Base-by-base conservation (phyloP, 2,329 filamentous ascomycete genomes). In the Pseudogymnoascus pannorum region DNA sequence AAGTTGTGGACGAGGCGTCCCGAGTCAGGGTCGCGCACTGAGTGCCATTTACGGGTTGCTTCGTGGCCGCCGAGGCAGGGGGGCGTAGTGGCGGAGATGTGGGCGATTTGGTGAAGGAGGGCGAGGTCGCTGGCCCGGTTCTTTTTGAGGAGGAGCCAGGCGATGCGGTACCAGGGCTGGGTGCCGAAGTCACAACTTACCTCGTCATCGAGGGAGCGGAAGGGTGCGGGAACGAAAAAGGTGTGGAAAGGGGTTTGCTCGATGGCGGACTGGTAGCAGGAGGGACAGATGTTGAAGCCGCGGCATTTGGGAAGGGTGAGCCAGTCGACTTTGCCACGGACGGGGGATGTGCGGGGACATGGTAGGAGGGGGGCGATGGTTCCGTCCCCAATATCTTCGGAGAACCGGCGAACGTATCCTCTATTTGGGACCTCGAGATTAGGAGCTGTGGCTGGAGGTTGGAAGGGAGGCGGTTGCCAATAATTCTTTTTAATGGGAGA, bases 271-370 rank as follows among this genome's bases (percentile, higher is more conserved):
- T 81, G 79, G 72, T 89, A 91, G 75, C 93, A 97, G 11, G 83
- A 84, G 0, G 91, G 89, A 68, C 93, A 97, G 51, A 97, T 87
- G 64, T 90, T 85, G 67, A 97, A 88, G 63, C 83, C 83, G 11
- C 86, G 81, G 64, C 86, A 83, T 12, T 85, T 83, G 3, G 84
- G 84, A 4, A 97, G 78, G 0, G 87, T 92, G 64, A 92, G 85
- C 90, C 92, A 97, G 69, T 94, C 91, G 64, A 87, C 78, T 64
- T 86, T 81, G 1, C 86, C 86, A 8, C 81, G 76, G 11, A 84
- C 81, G 9, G 84, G 82, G 4, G 80, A 76, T 38, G 81, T 83
- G 63, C 90, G 81, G 5, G 87, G 87, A 68, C 92, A 96, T 2
- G 85, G 80, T 2, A 88, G 84, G 12, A 92, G 78, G 20, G 77